Base-by-base conservation (phyloP, 139 green algal genomes). In the Ettlia oleoabundans region DNA sequence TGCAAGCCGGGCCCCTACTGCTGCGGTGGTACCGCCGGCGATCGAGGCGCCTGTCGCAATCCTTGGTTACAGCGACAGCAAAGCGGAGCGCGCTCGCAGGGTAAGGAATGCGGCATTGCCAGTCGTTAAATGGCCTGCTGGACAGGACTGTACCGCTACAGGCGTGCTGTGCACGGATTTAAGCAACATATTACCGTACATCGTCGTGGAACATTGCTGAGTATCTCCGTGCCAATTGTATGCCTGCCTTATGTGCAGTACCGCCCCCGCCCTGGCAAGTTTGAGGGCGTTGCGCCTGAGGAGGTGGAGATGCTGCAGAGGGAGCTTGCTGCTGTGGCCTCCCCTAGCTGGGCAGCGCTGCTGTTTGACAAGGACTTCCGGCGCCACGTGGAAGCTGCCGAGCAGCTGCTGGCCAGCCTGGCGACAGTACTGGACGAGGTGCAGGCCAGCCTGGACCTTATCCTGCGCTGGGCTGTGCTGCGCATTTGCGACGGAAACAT, bases 401-500 rank as follows among this genome's bases (percentile, higher is more conserved):
- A 96, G 43, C n/a, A 78, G 82, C 70, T 92, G 4, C 10, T 72
- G 33, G 52, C n/a, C 38, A 43, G 13, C 32, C 41, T 84, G 13
- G 43, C 41, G 10, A 47, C 72, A 21, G 76, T 89, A 53, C 37
- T 85, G 28, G 47, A 62, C 19, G 74, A 88, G 47, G 70, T 85
- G 24, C 52, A 80, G 43, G 76, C 86, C 26, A 78, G 37, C 43
- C 76, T 98, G 66, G 93, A 98, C 79, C 89, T 97, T 37, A 43
- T 98, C n/a, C 86, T 98, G 66, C 90, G 90, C 40, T 98, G 94
- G 94, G 63, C 82, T 35, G 87, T 92, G 58, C 47, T 98, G 75
- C 91, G 95, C 58, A 86, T 98, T 62, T 95, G 64, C 62, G 94
- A 97, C 55, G 89, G 87, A 71, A 97, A 97, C 90, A 97, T 90